A percentile compares a stretch with the other conserved stretches of the same genome.
Evolutionary conservation across 768 basidiomycete species (phyloP).

Genomic region (Auriscalpium orientale): DNA sequence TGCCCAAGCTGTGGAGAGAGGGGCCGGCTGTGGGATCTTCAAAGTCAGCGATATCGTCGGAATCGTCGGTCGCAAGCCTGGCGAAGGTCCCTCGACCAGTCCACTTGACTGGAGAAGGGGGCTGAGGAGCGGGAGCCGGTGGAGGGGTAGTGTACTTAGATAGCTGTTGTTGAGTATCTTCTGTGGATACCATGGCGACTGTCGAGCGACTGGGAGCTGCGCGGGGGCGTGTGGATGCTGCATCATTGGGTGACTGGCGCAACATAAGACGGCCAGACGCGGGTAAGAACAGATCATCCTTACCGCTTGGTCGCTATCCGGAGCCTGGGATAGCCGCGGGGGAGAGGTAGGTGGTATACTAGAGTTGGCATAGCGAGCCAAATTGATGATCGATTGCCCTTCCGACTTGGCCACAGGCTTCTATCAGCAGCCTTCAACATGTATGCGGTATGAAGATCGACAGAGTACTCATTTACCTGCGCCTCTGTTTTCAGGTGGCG

Average conservation of each 20-base stretch:
- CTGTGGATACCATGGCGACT: not conserved
- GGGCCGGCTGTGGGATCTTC: not conserved
- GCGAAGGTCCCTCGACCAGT: not conserved
- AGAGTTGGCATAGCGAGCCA: slow-evolving; percentile 20
- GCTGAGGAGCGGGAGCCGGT: not conserved
- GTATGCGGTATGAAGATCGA: not conserved
- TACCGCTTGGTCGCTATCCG: slow-evolving; percentile 19
- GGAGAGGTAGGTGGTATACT: slow-evolving; percentile 19
- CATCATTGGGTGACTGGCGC: not conserved
- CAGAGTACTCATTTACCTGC: slow-evolving; percentile 7
- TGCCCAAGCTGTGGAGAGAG: not conserved
- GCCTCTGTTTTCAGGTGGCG: slow-evolving; percentile 20
- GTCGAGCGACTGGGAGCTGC: not conserved
- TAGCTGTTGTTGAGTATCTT: too few species aligned
- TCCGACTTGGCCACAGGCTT: slow-evolving; percentile 10
- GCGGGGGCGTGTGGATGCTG: not conserved
- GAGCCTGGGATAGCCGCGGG: slow-evolving; percentile 4
- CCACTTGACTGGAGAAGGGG: not conserved
- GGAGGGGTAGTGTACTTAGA: not conserved
- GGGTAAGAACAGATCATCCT: not conserved
- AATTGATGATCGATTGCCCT: slow-evolving; percentile 24
- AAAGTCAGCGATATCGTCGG: not conserved
- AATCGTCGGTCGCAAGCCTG: not conserved
- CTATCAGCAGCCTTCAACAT: slow-evolving; percentile 9
- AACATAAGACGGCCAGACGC: not conserved